Base-by-base conservation (phyloP, 345 rosid genomes). In the Eutrema japonicum region DNA sequence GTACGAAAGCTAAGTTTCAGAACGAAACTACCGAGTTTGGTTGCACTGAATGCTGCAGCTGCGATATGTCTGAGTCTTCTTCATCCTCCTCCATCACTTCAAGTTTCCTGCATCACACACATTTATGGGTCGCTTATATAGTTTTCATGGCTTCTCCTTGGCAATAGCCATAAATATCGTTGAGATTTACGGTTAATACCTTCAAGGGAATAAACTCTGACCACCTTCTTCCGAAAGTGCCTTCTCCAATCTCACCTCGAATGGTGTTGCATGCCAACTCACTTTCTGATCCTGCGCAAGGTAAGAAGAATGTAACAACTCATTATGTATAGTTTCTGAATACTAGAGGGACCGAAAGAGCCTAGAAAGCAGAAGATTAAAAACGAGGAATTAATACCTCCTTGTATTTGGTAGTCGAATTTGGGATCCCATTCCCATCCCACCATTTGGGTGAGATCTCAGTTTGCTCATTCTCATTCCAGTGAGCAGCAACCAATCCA, bases 381-480 rank as follows among this genome's bases (percentile, higher is more conserved):
- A 32, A 4, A 13, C 46, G 42, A 11, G n/a, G 32, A 41, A 64
- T 22, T 3, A 30, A 14, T 79, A 96, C 98, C 96, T 96, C 99
- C 82, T 89, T 92, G 82, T 96, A 96, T 75, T 92, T 96, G 64
- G 84, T 96, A 54, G 97, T 96, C 48, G 99, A 85, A 76, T 96
- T 92, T 43, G 99, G 99, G 77, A 92, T 96, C 61, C 99, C 99
- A 77, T 96, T 96, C 42, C 98, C 98, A 82, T 88, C 96, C 98
- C 99, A 92, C 90, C 93, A 85, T 82, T 85, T 96, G 37, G 87
- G 95, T 14, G 85, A 72, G 54, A 81, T 52, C 36, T 83, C 80
- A 59, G 85, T 51, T 68, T 78, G 66, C 32, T 83, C 94, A 35
- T 85, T 75, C 68, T 82, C 94, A 54, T 81, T 85, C 97, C 99